Evolutionary conservation across 208 protist genomes (phyloP).

Genomic region (Trypanosoma vivax): DNA sequence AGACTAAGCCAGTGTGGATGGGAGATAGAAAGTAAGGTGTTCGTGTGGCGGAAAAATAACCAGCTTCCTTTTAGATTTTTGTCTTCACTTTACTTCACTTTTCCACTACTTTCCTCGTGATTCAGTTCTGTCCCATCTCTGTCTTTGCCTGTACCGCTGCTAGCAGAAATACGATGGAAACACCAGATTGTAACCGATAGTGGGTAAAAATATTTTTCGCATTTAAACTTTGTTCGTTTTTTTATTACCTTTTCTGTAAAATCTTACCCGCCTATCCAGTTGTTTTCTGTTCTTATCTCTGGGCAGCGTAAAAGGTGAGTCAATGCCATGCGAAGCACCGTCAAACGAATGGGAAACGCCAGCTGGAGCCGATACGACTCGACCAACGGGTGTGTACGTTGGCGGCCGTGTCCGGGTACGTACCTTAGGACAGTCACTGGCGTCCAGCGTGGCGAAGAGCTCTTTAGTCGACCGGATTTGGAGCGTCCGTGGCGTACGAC

Average conservation of each 20-base stretch:
- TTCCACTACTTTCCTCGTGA: too few species aligned
- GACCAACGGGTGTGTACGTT: constrained; percentile 56
- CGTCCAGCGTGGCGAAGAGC: constrained; percentile 68
- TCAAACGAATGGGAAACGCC: constrained; percentile 19
- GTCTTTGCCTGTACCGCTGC: too few species aligned
- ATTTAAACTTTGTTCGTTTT: neutral
- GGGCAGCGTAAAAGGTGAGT: neutral
- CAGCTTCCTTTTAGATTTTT: too few species aligned
- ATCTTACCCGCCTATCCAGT: neutral
- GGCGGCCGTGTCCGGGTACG: constrained; percentile 48
- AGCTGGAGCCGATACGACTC: neutral
- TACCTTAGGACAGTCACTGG: constrained; percentile 74
- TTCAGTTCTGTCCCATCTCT: too few species aligned
- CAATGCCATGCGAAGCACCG: constrained; percentile 12
- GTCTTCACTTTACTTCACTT: too few species aligned
- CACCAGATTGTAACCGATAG: too few species aligned
- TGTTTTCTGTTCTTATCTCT: neutral
- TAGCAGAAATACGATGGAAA: too few species aligned
- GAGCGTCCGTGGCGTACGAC: constrained; percentile 79
- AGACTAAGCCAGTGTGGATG: too few species aligned
- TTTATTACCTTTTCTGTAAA: constrained; percentile 2
- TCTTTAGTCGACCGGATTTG: constrained; percentile 81
- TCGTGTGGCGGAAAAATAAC: too few species aligned
- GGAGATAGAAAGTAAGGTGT: too few species aligned
- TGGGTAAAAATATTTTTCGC: too few species aligned